Evolutionary conservation across 225 moss, liverwort and hornwort species (phyloP).

Genomic region (Polytrichum formosum): DNA sequence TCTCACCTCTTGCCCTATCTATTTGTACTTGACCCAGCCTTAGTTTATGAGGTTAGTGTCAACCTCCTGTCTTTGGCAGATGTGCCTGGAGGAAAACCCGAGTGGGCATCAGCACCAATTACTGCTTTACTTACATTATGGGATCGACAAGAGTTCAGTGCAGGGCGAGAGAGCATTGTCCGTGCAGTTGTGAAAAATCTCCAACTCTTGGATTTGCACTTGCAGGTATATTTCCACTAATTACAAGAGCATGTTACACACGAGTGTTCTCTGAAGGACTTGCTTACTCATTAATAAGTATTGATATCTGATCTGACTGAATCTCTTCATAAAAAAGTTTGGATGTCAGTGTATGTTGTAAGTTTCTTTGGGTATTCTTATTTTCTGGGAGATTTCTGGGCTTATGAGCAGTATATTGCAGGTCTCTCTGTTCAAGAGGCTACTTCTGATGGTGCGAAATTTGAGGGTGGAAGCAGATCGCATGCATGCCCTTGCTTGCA

Average conservation of each 20-base stretch:
- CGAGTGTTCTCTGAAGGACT: no score
- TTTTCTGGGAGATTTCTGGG: background rate
- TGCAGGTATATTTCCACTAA: conserved; percentile 51
- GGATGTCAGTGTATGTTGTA: background rate
- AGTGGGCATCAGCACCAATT: conserved; percentile 94
- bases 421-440: conserved; percentile 94
- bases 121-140: conserved; percentile 87
- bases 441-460: conserved; percentile 95
- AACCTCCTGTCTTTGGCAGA: conserved; percentile 92
- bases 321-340: background rate
- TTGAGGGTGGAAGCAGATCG: conserved; percentile 97
- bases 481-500: conserved; percentile 95
- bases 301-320: background rate
- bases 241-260: background rate
- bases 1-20: conserved; percentile 92
- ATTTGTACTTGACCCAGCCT: conserved; percentile 86
- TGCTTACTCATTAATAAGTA: no score
- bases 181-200: conserved; percentile 95
- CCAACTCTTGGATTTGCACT: conserved; percentile 91
- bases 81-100: conserved; percentile 95
- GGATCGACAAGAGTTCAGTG: conserved; percentile 96
- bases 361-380: background rate
- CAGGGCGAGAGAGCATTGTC: conserved; percentile 96
- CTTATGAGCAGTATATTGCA: conserved; percentile 31
- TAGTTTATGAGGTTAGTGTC: conserved; percentile 91